These are phyloP conservation scores for Aspergillus cristatus DNA, from an alignment of 495 filamentous ascomycete species.

Conservation along the genomic window DNA sequence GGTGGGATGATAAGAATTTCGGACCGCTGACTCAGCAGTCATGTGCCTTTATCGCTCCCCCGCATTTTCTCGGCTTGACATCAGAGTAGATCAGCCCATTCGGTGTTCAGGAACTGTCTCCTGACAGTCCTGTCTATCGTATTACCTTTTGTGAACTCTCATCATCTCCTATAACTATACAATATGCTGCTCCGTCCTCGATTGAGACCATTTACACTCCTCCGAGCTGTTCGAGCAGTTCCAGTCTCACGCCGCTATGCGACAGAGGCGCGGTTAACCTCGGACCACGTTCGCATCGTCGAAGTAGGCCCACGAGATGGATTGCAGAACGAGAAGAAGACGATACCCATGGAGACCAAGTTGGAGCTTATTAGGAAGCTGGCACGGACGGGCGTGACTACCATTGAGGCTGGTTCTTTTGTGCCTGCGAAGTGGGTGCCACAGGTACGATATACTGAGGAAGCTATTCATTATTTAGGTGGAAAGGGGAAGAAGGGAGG, in stretches of 20 bases:
- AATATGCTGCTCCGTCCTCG: slow-evolving; percentile 18
- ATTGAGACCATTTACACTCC: slow-evolving; percentile 23
- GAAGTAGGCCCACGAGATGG: slow-evolving; percentile 95
- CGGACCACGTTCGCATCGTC: slow-evolving; percentile 58
- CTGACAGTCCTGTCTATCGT: too few species aligned
- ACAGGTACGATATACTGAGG: slow-evolving; percentile 48
- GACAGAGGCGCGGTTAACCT: slow-evolving; percentile 39
- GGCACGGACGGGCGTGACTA: slow-evolving; percentile 73
- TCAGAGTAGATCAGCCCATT: too few species aligned
- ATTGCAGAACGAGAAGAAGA: slow-evolving; percentile 88
- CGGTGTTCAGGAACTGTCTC: too few species aligned
- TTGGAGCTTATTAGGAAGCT: slow-evolving; percentile 72
- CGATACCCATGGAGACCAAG: slow-evolving; percentile 73
- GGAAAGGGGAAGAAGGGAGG: too few species aligned
- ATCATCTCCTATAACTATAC: too few species aligned
- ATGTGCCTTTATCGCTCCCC: too few species aligned
- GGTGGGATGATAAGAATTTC: too few species aligned
- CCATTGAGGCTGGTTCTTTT: slow-evolving; percentile 93
- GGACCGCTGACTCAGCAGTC: too few species aligned
- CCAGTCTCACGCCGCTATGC: slow-evolving; percentile 24
- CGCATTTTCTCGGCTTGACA: too few species aligned
- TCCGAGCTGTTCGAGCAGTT: slow-evolving; percentile 24
- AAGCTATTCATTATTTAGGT: too few species aligned
- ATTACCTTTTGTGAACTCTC: too few species aligned
- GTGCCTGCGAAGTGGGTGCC: slow-evolving; percentile 97